Base-by-base conservation (phyloP, 805 yeast genomes). In the Lachancea lanzarotensis region DNA sequence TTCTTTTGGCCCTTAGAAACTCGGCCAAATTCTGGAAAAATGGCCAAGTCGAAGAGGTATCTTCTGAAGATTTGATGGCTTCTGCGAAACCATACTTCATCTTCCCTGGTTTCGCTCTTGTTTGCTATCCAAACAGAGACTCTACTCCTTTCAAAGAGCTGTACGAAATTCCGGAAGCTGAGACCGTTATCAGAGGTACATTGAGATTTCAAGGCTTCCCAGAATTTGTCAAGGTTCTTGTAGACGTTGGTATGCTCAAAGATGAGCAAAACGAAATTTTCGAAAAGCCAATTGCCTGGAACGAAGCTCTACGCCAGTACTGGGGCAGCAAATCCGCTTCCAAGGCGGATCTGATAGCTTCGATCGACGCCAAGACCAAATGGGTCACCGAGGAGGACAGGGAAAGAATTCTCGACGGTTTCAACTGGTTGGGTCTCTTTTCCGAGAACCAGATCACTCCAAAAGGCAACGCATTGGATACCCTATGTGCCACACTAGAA, bases 151-250 rank as follows among this genome's bases (percentile, higher is more conserved):
- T 87, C 78, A 85, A 80, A 74, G 95, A 90, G 68, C 79, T 90
- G 55, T 93, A 93, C 71, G 69, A 78, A 62, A 93, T 93, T 51
- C 98, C 98, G 54, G 98, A 93, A 75, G 98, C 98, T 55, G 88
- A 93, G 63, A 88, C 96, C 48, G 88, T 91, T 51, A 78, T 93
- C 62, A 85, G 98, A 75, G 98, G 98, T 64, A 93, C 98, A 52
- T 77, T 93, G 65, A 81, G 98, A 74, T 93, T 76, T 81, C 97
- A 89, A 73, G 98, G 98, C 41, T 93, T 93, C 91, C 96, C 98
- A 49, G 96, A 91, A 73, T 91, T 93, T 67, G 82, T 90, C 67
- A 90, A 90, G 73, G 97, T 84, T 38, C 77, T 93, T 41, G 98
- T 93, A 47, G 98, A 91, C 69, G 71, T 89, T 57, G 97, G 96